Evolutionary conservation across 306 rosid species (phyloP), one percentile per base, ranked within the genome.

Genomic region (Vachellia pachyceras): DNA sequence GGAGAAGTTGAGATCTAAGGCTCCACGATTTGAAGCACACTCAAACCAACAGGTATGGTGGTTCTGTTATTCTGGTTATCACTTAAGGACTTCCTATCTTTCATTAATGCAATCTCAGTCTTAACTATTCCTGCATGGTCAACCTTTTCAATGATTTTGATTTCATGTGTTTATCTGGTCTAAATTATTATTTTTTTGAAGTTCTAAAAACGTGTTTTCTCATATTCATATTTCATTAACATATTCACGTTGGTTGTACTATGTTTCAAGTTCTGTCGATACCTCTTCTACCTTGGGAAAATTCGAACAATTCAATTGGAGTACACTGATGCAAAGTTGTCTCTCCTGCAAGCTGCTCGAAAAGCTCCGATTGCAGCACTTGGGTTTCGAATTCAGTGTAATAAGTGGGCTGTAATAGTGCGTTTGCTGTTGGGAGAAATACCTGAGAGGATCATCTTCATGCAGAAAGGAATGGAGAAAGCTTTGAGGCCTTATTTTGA

Each of bases 381-480:
- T 41, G 98, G 99, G 39, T 93, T 95, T 83, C 92, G 96, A 78
- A 90, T 95, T 82, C 99, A 95, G 81, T 95, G 99, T 88, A 95
- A 95, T 87, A 95, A 95, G 90, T 95, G 99, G 99, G 98, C 99
- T 76, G 75, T 95, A 80, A 92, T 95, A 82, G 99, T 95, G 77
- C 98, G 99, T 71, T 81, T 95, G 61, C 76, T 95, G 87, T 86
- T 95, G 54, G 99, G 99, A 77, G 99, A 95, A 90, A 95, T 95
- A 76, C 99, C 99, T 3, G 99, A 95, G 92, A 93, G 99, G 67
- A 95, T 98, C 22, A 88, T 93, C 81, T 95, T 95, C 84, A 93
- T 91, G 97, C 99, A 95, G 87, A 95, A 86, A 76, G 93, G 93
- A 83, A 95, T 95, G 99, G 97, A 93, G 88, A 90, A 85, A 73